Evolutionary conservation across 345 rosid genomes (phyloP).

Genomic region (Citrus unshiu): DNA sequence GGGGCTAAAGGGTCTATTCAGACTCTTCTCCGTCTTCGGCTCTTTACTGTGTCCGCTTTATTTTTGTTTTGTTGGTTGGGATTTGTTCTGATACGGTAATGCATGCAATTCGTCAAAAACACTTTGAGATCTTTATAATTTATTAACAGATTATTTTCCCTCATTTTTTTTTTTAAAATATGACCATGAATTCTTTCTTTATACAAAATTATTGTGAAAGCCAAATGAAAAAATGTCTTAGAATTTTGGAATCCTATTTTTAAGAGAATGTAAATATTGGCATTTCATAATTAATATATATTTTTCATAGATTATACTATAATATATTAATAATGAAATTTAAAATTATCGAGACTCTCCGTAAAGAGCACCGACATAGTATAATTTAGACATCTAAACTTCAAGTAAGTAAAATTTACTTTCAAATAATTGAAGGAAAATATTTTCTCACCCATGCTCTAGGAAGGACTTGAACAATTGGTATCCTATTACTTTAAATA

Average conservation of each 20-base stretch:
- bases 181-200: background rate
- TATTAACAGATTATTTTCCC: background rate
- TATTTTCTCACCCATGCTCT: background rate
- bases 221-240: no score
- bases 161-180: no score
- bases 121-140: no score
- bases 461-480: no score
- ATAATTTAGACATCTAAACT: background rate
- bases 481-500: background rate
- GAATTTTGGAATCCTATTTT: no score
- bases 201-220: background rate
- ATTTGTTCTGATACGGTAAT: background rate
- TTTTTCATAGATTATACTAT: no score
- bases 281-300: no score
- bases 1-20: background rate
- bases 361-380: no score
- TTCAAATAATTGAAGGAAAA: background rate
- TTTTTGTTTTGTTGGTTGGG: background rate
- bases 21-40: background rate
- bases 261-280: no score
- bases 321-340: no score
- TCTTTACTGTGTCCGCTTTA: background rate
- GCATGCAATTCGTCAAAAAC: background rate
- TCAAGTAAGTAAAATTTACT: background rate
- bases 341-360: no score